Conservation (phyloP, 1,284 basidiomycete species). For the Marasmius oreades region DNA sequence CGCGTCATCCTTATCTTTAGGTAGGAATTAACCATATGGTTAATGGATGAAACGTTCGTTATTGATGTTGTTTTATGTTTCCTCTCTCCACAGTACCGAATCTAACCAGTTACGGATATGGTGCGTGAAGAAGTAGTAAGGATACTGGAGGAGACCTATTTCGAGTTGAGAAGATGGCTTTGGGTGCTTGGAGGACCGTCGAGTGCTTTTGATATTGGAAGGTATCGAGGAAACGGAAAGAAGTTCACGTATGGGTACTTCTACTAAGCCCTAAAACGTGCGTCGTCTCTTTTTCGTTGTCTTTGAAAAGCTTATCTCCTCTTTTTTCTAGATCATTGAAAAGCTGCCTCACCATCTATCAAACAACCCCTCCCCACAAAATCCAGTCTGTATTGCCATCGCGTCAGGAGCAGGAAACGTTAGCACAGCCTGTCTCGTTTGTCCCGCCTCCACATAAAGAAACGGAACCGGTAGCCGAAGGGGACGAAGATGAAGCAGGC, state of each 20-base stretch:
- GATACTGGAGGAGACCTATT: constrained; percentile 38
- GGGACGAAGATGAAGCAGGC: constrained; percentile 33
- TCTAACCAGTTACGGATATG: constrained; percentile 8
- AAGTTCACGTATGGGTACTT: background rate
- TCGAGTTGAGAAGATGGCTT: constrained; percentile 44
- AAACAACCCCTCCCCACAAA: constrained; percentile 11
- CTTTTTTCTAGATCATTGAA: constrained; percentile 5
- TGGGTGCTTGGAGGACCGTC: constrained; percentile 21
- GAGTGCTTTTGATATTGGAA: constrained; percentile 33
- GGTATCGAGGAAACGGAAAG: constrained; percentile 26
- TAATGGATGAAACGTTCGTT: no score
- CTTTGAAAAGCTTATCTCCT: background rate
- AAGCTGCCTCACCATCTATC: constrained; percentile 11
- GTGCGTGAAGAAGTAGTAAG: constrained; percentile 15
- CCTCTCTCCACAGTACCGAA: constrained; percentile 1
- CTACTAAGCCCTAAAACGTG: constrained; percentile 15
- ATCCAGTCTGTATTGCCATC: constrained; percentile 11
- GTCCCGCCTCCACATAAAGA: constrained; percentile 30
- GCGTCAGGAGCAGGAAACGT: background rate
- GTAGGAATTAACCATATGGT: no score
- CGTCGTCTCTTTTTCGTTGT: background rate
- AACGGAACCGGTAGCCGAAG: constrained; percentile 12
- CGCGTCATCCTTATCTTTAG: no score
- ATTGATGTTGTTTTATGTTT: no score
- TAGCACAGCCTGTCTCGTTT: constrained; percentile 36